Evolutionary conservation across 2,329 filamentous ascomycete species (phyloP), one percentile per base, ranked within the genome.

Genomic region (Ambrosiella xylebori): DNA sequence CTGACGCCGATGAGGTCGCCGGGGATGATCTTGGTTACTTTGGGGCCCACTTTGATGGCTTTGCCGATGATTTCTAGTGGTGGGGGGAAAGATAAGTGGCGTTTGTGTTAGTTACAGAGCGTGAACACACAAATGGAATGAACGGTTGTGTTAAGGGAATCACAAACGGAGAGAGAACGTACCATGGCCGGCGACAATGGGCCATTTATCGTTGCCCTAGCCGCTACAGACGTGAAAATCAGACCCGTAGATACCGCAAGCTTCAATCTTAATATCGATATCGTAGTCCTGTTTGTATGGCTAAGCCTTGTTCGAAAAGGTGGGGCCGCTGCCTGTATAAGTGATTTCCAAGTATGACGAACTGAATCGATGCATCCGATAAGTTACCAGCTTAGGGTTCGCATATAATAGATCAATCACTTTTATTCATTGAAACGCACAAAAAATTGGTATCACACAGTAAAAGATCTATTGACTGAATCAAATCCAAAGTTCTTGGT

Each of bases 211-310:
- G 39, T 72, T 70, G 59, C 77, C 79, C 80, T 80, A 85, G 61
- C 80, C 80, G 62, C 80, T 79, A 63, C 68, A 79, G 65, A 85
- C 84, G 69, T 85, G 82, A 36, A 85, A 71, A 65, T 86, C 82
- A 63, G 77, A 82, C 61, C 81, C 78, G 66, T 83, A 86, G 50
- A 86, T 74, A 65, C 85, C 84, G 66, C 85, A 88, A 64, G 79
- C 81, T 64, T 87, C 80, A 66, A 93, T 85, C 73, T 88, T 85
- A 69, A 94, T 79, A 66, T 93, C 86, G 64, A 93, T 80, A 67
- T 93, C 86, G 70, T 85, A 78, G 66, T 88, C 85, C 39, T n/a
- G 39, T 4, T n/a, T 41, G 11, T 41, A n/a, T 41, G 11, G 39
- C 39, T 7, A 41, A 12, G n/a, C 39, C 11, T 41, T n/a, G n/a